A percentile compares a stretch with the other conserved stretches of the same genome.
Evolutionary conservation across 2,329 filamentous ascomycete species (phyloP).

Genomic region (Leptographium flavum): DNA sequence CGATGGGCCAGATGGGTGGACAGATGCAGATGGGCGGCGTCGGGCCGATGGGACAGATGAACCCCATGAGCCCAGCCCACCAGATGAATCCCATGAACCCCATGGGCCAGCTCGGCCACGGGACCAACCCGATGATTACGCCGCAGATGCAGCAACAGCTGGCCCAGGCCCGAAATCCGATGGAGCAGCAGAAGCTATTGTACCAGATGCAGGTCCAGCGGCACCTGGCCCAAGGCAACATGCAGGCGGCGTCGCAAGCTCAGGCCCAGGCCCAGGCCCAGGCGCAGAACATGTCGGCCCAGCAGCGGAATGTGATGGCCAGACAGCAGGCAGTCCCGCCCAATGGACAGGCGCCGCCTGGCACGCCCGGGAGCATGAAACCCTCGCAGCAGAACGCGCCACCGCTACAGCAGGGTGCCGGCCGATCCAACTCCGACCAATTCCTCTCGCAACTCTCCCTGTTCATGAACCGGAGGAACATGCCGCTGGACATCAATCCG

Average conservation of each 20-base stretch:
- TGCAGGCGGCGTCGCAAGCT: slow-evolving; percentile 24
- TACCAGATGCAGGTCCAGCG: slow-evolving; percentile 78
- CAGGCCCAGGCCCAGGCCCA: slow-evolving; percentile 17
- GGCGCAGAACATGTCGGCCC: slow-evolving; percentile 13
- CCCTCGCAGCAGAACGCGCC: slow-evolving; percentile 15
- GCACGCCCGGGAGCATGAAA: slow-evolving; percentile 13
- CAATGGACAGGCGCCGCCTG: slow-evolving; percentile 41
- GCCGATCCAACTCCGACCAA: slow-evolving; percentile 44
- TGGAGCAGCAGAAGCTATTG: slow-evolving; percentile 62
- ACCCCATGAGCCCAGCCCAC: slow-evolving; percentile 23
- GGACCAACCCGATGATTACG: slow-evolving; percentile 20
- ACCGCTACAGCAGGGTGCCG: no score
- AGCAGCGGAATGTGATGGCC: slow-evolving; percentile 25
- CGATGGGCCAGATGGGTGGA: slow-evolving; percentile 34
- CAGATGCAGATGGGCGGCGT: slow-evolving; percentile 7
- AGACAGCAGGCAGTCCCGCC: slow-evolving; percentile 32
- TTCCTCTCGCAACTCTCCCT: slow-evolving; percentile 63
- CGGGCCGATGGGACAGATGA: slow-evolving; percentile 10
- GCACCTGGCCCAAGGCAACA: slow-evolving; percentile 48
- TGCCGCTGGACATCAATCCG: slow-evolving; percentile 63
- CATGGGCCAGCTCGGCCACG: slow-evolving; percentile 22
- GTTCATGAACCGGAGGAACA: slow-evolving; percentile 63
- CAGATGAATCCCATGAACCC: slow-evolving; percentile 31
- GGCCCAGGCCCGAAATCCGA: slow-evolving; percentile 34
- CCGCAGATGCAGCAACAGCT: slow-evolving; percentile 22